A percentile compares a stretch with the other conserved stretches of the same genome.
These are phyloP conservation scores for Camelina sativa DNA, from an alignment of 345 rosid genomes.

Conservation along the genomic window DNA sequence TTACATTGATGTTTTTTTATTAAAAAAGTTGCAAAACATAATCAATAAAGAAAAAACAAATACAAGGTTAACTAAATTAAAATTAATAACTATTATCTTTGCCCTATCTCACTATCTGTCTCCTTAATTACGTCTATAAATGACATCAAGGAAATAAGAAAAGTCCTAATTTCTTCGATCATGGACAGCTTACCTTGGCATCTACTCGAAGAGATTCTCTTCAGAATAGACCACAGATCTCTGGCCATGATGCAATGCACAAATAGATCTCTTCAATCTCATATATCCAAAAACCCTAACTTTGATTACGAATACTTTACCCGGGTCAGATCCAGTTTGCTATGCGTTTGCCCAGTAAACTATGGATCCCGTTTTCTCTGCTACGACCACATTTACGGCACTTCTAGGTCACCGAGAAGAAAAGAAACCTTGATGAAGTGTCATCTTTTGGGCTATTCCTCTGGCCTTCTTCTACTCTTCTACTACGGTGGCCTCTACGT, in stretches of 20 bases:
- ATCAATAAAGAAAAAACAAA: no score
- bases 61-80: no score
- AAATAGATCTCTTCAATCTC: neutral
- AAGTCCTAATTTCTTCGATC: neutral
- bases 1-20: no score
- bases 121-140: neutral
- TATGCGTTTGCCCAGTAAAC: no score
- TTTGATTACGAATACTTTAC: neutral
- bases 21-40: no score
- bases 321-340: neutral
- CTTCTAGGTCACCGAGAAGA: neutral
- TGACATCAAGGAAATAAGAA: neutral
- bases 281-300: neutral
- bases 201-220: neutral
- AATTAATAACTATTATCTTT: no score
- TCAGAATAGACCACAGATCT: neutral
- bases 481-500: neutral
- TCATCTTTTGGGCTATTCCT: slow-evolving; percentile 1
- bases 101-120: neutral
- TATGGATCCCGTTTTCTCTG: neutral
- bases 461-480: slow-evolving; percentile 18
- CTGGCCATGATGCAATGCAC: neutral
- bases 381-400: neutral
- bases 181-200: neutral
- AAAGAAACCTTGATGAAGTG: neutral